Evolutionary conservation across 805 yeast species (phyloP), one percentile per base, ranked within the genome.

Genomic region (Ogataea parapolymorpha): DNA sequence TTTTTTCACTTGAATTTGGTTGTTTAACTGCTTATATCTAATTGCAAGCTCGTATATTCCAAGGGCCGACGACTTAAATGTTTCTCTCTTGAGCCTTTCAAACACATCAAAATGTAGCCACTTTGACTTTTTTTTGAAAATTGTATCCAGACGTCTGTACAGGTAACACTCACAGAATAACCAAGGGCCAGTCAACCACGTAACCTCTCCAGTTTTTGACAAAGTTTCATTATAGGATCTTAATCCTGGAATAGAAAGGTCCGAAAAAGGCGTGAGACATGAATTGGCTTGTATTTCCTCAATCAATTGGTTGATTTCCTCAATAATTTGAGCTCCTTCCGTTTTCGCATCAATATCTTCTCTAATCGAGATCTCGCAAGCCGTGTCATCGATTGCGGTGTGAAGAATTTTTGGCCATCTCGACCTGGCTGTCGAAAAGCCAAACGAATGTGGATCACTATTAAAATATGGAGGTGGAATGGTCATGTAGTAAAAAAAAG

Each of bases 171-270:
- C 99, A 30, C 84, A 68, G 56, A 73, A 83, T 39, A 93, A 67
- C 99, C 99, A 93, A 14, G 95, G 96, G 1, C 91, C 95, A 7
- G 82, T 71, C 33, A 70, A 66, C 97, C 97, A 93, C 12, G 85
- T 77, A 38, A 72, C 55, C 9, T 60, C 54, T 26, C 60, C 62
- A 34, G 66, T 51, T 18, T 56, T 48, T 17, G 54, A 57, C 52
- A 80, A 64, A 26, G 75, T 72, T 3, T 71, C 72, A 63, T 91
- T 86, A 66, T 78, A 90, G 6, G 76, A 67, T 10, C 61, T 59
- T 42, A 81, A 72, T 26, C 79, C 74, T 8, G 67, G 59, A 30
- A 70, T 66, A n/a, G 53, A 39, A 2, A 39, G 44, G 4, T 56
- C 49, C 23, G 67, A 68, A 7, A 62, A 63, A n/a, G 64, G 68